Evolutionary conservation across 1,284 basidiomycete genomes (phyloP), one percentile per base, ranked within the genome.

Genomic region (Clitocybe nebularis): DNA sequence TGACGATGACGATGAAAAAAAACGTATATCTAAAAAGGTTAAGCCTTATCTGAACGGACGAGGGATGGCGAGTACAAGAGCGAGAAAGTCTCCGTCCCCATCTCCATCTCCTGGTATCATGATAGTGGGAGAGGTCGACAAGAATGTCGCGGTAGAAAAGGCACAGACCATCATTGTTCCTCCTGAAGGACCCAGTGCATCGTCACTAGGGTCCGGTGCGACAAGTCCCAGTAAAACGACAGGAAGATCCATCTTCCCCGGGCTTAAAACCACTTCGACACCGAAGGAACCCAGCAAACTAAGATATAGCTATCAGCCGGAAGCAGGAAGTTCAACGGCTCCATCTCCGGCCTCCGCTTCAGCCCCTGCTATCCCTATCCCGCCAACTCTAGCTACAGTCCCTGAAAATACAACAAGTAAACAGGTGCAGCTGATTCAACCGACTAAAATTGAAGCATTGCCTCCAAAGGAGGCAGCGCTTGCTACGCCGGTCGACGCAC

Each of bases 271-370:
- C 3, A 59, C 53, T 11, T 60, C 76, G 13, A 68, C 71, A 14
- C 84, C 84, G 0, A 82, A 78, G 53, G 80, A 82, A 36, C 84
- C 84, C 0, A 86, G 84, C 46, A 86, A 85, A 56, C 66, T 87
- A 38, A 74, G 84, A 21, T 81, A 71, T 48, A 83, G 81, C 52
- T 75, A 80, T 57, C 72, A 77, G 37, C 66, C 69, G 5, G 75
- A 75, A 10, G 20, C 39, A 4, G 36, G 39, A n/a, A 40, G 19
- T n/a, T 47, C 49, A 8, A 39, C 50, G n/a, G 54, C 51, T 17
- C 45, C n/a, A n/a, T n/a, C 57, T 21, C 43, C 57, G 9, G 43
- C 58, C 4, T 33, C 54, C 21, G 50, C 55, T 3, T 51, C 56
- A 2, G 39, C 51, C 6, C 45, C 59, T 9, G 16, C 26, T 22